phyloP scores from a whole-genome alignment of 345 rosid species.

The Hibiscus syriacus region DNA sequence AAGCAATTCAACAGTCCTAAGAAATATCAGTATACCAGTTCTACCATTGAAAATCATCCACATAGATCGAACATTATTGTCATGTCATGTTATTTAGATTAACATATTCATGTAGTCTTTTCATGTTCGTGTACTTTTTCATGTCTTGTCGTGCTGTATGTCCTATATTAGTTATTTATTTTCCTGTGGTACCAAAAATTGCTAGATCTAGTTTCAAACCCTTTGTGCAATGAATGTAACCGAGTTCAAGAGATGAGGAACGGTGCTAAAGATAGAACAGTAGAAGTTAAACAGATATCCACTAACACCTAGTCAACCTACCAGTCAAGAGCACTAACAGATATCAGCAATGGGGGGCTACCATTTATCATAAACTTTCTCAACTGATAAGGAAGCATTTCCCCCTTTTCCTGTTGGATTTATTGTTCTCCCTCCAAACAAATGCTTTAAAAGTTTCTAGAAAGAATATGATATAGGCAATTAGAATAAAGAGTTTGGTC shows the following conservation, averaged over 20 bases:
- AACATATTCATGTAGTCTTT: background rate
- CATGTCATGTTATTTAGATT: background rate
- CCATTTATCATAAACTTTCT: background rate
- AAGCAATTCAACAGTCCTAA: background rate
- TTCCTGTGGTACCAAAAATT: background rate
- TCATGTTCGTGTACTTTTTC: background rate
- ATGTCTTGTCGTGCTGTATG: background rate
- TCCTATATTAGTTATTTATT: background rate
- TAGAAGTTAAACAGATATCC: background rate
- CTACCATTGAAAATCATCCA: background rate
- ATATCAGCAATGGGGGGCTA: background rate
- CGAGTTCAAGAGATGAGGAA: background rate
- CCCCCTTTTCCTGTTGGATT: background rate
- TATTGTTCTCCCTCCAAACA: background rate
- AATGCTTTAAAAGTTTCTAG: too few species aligned
- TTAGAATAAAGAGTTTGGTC: too few species aligned
- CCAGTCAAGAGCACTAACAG: constrained; percentile 2
- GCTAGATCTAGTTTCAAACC: background rate
- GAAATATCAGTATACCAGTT: background rate
- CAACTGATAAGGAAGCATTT: background rate
- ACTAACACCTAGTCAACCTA: constrained; percentile 1
- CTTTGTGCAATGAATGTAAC: background rate
- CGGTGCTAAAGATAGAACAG: constrained; percentile 2
- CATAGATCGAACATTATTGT: background rate
- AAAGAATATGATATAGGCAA: too few species aligned